Conservation (phyloP, 1,139 yeast species). For the Scheffersomyces lignicola region DNA sequence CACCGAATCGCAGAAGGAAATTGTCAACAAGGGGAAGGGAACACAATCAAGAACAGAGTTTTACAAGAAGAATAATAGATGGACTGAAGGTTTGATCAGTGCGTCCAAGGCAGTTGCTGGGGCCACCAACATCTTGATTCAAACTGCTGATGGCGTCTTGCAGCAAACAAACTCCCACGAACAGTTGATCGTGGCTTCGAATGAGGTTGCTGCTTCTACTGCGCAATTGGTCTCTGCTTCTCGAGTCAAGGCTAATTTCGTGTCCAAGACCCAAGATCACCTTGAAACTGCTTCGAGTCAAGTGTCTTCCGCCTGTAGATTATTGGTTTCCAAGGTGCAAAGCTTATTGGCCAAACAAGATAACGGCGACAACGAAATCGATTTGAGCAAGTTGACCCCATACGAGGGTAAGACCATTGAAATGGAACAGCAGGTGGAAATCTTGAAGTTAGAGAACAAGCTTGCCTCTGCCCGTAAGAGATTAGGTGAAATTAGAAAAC, state of each 20-base stretch:
- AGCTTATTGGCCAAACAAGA: slow-evolving; percentile 48
- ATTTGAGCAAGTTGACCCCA: slow-evolving; percentile 67
- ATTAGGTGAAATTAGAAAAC: slow-evolving; percentile 82
- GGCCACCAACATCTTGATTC: slow-evolving; percentile 76
- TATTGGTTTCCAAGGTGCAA: slow-evolving; percentile 71
- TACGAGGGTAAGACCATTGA: slow-evolving; percentile 86
- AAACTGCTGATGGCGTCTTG: slow-evolving; percentile 84
- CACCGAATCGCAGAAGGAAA: slow-evolving; percentile 79
- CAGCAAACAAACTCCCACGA: slow-evolving; percentile 67
- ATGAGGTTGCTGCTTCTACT: slow-evolving; percentile 90
- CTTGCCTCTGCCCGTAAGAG: slow-evolving; percentile 73
- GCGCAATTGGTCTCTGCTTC: slow-evolving; percentile 94
- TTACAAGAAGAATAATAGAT: slow-evolving; percentile 83
- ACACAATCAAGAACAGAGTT: slow-evolving; percentile 68
- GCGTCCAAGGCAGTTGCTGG: slow-evolving; percentile 90
- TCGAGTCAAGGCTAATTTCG: slow-evolving; percentile 77
- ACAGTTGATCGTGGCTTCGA: slow-evolving; percentile 85
- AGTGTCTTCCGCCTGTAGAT: slow-evolving; percentile 74
- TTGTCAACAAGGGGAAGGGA: slow-evolving; percentile 73
- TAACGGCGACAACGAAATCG: slow-evolving; percentile 43
- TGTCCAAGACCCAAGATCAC: slow-evolving; percentile 75
- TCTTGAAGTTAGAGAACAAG: slow-evolving; percentile 77
- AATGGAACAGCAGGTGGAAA: slow-evolving; percentile 94
- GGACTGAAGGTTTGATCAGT: slow-evolving; percentile 93
- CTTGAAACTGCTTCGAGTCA: slow-evolving; percentile 68